phyloP scores from a whole-genome alignment of 805 yeast genomes.

The Debaryomyces prosopidis region DNA sequence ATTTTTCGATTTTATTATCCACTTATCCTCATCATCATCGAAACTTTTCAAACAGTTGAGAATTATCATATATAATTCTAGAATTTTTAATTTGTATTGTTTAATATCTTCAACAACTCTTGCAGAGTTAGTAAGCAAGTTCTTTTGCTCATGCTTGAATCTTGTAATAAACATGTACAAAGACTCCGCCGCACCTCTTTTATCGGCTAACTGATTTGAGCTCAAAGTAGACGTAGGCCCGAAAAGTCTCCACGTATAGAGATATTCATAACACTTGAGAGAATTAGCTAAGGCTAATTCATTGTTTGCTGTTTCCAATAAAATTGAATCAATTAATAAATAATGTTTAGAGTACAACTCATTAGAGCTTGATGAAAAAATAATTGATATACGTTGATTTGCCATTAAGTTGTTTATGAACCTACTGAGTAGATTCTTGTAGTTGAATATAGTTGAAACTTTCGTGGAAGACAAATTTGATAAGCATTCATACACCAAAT shows the following conservation, averaged over 20 bases:
- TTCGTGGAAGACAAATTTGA: slow-evolving; percentile 10
- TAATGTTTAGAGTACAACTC: slow-evolving; percentile 23
- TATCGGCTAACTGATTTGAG: slow-evolving; percentile 23
- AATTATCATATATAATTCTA: slow-evolving; percentile 43
- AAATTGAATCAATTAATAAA: slow-evolving; percentile 32
- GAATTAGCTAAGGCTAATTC: slow-evolving; percentile 29
- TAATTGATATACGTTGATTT: slow-evolving; percentile 17
- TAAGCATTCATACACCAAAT: slow-evolving; percentile 19
- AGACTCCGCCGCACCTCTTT: slow-evolving; percentile 40
- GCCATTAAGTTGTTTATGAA: slow-evolving; percentile 27
- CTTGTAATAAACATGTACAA: slow-evolving; percentile 38
- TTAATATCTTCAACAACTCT: slow-evolving; percentile 22
- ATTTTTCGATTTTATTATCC: slow-evolving; percentile 30
- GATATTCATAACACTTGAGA: slow-evolving; percentile 34
- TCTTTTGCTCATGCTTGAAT: slow-evolving; percentile 27
- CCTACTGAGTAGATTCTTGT: slow-evolving; percentile 17
- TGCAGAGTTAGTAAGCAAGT: slow-evolving; percentile 11
- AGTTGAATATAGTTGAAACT: background rate
- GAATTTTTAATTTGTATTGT: slow-evolving; percentile 36
- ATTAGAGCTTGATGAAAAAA: slow-evolving; percentile 21
- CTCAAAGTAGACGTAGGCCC: slow-evolving; percentile 17
- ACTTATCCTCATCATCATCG: slow-evolving; percentile 32
- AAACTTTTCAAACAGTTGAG: slow-evolving; percentile 39
- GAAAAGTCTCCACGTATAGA: slow-evolving; percentile 43
- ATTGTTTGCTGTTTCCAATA: slow-evolving; percentile 32